These are phyloP conservation scores for Quercus lobata DNA, from an alignment of 331 rosid species.

Conservation along the genomic window DNA sequence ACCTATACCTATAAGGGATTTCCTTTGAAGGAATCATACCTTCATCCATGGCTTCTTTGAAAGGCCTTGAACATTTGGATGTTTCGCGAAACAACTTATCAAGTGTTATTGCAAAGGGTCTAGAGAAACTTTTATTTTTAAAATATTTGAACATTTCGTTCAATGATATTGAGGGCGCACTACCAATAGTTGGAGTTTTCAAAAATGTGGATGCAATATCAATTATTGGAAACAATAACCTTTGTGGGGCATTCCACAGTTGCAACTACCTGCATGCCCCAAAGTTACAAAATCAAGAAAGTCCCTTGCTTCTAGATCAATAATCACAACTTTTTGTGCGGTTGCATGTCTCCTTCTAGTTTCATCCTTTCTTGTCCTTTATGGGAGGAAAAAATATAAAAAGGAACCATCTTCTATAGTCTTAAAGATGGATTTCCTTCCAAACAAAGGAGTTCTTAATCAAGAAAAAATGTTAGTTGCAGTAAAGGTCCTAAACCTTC, in stretches of 20 bases:
- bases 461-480: too few species aligned
- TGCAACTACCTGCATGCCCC: too few species aligned
- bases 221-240: too few species aligned
- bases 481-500: too few species aligned
- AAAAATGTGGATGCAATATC: too few species aligned
- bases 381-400: not conserved
- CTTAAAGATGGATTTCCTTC: not conserved
- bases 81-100: not conserved
- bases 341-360: too few species aligned
- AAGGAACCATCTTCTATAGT: not conserved
- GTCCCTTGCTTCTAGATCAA: not conserved
- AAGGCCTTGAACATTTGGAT: not conserved
- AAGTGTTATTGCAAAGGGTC: not conserved
- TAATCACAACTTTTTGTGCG: not conserved
- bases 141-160: not conserved
- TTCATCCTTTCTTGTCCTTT: not conserved
- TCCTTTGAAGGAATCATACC: constrained; percentile 18
- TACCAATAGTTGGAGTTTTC: too few species aligned
- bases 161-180: not conserved
- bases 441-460: constrained; percentile 8
- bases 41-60: not conserved
- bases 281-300: too few species aligned
- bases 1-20: not conserved
- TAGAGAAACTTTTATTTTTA: not conserved
- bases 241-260: too few species aligned